Base-by-base conservation (phyloP, 805 yeast genomes). In the Hanseniaspora hatyaiensis region DNA sequence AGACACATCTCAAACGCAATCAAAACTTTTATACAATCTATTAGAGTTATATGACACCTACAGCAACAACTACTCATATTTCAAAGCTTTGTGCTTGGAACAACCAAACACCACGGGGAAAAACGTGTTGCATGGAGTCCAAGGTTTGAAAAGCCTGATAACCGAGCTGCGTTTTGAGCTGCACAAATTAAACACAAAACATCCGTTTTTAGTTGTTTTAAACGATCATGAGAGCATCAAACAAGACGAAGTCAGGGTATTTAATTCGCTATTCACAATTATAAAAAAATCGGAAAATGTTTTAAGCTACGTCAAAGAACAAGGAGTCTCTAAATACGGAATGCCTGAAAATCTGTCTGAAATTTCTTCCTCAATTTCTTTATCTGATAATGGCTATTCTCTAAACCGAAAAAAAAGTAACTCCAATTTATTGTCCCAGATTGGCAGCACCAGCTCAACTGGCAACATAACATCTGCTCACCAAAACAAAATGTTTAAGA, bases 61-160 rank as follows among this genome's bases (percentile, higher is more conserved):
- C 51, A 68, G 75, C 42, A 81, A 84, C 42, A 74, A 74, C 55
- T 68, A 66, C 51, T 71, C 84, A 3, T 67, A 81, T 44, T 66
- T 70, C 51, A 75, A 78, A 59, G 57, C 78, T 42, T 68, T 75
- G 3, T 58, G 77, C 16, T 87, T 82, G 55, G 80, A 80, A 50
- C 65, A 67, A 16, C 66, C 70, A 29, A 68, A 72, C 18, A 60
- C 69, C 38, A 72, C 68, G 42, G 75, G 72, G 15, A 82, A 87
- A 9, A 20, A 15, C 12, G 15, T 42, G 11, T 18, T 23, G 2
- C 31, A 36, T 18, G 48, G 48, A 2, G 62, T 80, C 18, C 74
- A 72, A 51, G 88, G 88, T 2, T 81, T 89, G 88, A 80, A 77
- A 53, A 67, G 77, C 2, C 62, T 82, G n/a, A 84, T 78, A 52